Conservation (phyloP, 2,329 filamentous ascomycete genomes). For the Xylaria arbuscula region DNA sequence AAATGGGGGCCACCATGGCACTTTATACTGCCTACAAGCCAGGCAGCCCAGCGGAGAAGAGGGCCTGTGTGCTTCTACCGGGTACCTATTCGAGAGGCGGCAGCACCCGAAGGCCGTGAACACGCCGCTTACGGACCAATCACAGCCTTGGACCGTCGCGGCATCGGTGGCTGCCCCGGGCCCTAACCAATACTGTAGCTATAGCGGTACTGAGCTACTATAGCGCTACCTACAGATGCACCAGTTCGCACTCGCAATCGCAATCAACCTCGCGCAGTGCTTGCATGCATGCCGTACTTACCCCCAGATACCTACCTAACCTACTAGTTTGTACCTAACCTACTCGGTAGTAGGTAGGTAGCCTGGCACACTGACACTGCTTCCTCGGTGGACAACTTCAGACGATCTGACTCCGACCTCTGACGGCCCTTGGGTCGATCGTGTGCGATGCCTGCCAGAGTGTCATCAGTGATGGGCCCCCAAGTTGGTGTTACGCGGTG, state of each 20-base stretch:
- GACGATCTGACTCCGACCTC: constrained; percentile 15
- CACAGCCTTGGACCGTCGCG: constrained; percentile 33
- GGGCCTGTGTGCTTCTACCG: constrained; percentile 33
- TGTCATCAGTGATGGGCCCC: constrained; percentile 32
- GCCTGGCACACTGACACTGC: not conserved
- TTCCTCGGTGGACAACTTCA: not conserved
- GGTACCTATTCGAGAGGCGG: constrained; percentile 38
- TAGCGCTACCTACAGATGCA: too few species aligned
- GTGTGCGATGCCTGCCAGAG: constrained; percentile 19
- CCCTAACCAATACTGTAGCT: not conserved
- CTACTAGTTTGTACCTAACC: too few species aligned
- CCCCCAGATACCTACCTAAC: too few species aligned
- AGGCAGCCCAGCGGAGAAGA: constrained; percentile 23
- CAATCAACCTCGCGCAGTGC: too few species aligned
- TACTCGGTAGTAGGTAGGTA: not conserved
- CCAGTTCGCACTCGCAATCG: too few species aligned
- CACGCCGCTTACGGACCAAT: constrained; percentile 46
- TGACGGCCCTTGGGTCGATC: constrained; percentile 2
- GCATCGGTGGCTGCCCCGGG: constrained; percentile 26
- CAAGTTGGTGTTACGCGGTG: constrained; percentile 18
- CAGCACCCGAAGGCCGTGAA: constrained; percentile 12
- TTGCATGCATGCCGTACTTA: not conserved
- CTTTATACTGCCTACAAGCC: constrained; percentile 48
- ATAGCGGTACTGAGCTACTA: not conserved
- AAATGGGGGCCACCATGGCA: constrained; percentile 38